These are phyloP conservation scores for Brassica carinata DNA, from an alignment of 345 rosid genomes.

Conservation along the genomic window DNA sequence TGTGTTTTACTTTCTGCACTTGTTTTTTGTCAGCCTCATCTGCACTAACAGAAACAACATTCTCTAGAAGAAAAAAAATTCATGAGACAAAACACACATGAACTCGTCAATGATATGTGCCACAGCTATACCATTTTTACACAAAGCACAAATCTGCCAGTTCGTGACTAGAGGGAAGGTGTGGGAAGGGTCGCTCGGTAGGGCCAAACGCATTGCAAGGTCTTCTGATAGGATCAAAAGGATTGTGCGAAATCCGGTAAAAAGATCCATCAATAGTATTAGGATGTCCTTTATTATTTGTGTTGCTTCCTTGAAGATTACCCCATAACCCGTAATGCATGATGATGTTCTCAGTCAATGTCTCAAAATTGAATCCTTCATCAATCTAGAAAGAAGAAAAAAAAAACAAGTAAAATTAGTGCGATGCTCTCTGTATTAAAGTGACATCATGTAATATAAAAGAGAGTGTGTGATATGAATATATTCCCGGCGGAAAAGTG, in stretches of 20 bases:
- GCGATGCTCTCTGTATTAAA: not conserved
- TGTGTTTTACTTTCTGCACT: too few species aligned
- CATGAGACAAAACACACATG: not conserved
- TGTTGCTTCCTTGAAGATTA: slow-evolving; percentile 11
- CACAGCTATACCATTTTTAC: not conserved
- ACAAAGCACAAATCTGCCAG: not conserved
- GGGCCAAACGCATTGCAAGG: slow-evolving; percentile 40
- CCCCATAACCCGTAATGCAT: slow-evolving; percentile 54
- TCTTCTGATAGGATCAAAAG: slow-evolving; percentile 37
- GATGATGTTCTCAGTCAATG: slow-evolving; percentile 54
- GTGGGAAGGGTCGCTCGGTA: slow-evolving; percentile 29
- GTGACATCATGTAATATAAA: not conserved
- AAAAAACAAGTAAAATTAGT: not conserved
- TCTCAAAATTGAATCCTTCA: slow-evolving; percentile 51
- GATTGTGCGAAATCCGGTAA: slow-evolving; percentile 50
- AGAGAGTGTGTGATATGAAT: not conserved
- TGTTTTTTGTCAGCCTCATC: too few species aligned
- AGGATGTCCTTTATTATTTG: slow-evolving; percentile 1
- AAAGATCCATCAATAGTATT: slow-evolving; percentile 54
- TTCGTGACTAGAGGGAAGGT: not conserved
- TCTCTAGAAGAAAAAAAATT: not conserved
- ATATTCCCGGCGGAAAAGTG: not conserved
- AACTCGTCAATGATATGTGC: not conserved
- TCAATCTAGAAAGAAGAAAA: slow-evolving; percentile 24
- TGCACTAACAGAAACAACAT: not conserved